Evolutionary conservation across 1,139 yeast genomes (phyloP).

Genomic region (Pneumocystis canis): DNA sequence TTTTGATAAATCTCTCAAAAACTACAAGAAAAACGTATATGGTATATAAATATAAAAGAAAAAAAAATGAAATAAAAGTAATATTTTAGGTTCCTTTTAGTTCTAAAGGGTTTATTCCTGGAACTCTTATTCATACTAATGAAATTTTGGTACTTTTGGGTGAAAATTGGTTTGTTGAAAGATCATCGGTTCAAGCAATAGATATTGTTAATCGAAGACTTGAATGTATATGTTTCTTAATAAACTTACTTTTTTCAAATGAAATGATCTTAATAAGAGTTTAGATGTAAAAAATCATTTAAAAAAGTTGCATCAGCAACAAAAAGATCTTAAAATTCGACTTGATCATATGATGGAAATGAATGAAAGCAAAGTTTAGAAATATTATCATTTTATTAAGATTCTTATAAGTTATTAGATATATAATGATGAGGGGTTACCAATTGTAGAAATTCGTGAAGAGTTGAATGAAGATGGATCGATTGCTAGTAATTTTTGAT

Average conservation of each 20-base stretch:
- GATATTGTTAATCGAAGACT: neutral
- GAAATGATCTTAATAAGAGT: too few species aligned
- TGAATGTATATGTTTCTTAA: neutral
- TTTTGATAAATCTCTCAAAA: neutral
- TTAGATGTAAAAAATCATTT: neutral
- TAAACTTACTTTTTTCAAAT: neutral
- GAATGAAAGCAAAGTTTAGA: neutral
- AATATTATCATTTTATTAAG: neutral
- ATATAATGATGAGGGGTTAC: neutral
- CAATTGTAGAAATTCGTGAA: neutral
- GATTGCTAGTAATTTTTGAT: neutral
- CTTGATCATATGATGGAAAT: neutral
- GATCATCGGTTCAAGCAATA: neutral
- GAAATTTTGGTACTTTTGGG: neutral
- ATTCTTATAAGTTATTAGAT: neutral
- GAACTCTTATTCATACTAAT: neutral
- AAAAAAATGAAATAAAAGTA: neutral
- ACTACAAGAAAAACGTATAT: neutral
- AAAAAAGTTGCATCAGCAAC: neutral
- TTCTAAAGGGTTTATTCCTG: neutral
- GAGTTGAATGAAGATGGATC: neutral
- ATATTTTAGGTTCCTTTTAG: neutral
- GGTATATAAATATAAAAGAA: neutral
- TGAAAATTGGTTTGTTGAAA: conserved; percentile 1
- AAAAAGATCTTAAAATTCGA: neutral